Conservation (phyloP, 306 rosid species). For the apple (Malus domestica) region DNA sequence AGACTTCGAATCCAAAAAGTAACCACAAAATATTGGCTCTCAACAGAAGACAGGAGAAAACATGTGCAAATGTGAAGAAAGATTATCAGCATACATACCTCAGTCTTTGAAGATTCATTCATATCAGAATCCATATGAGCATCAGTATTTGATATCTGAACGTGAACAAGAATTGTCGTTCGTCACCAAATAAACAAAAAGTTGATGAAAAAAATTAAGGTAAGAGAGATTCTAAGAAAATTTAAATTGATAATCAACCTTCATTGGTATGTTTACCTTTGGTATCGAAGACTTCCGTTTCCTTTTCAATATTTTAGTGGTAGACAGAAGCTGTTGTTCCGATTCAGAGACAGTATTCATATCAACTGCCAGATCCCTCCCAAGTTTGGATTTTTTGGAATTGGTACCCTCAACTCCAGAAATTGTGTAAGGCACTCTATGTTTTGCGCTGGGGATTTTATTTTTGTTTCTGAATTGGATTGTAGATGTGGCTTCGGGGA, state of each 20-base stretch:
- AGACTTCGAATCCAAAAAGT: not conserved
- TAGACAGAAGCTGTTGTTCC: slow-evolving; percentile 34
- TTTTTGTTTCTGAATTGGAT: slow-evolving; percentile 49
- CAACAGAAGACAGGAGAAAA: not conserved
- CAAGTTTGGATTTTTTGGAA: slow-evolving; percentile 53
- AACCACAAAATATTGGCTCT: not conserved
- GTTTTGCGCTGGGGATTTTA: slow-evolving; percentile 29
- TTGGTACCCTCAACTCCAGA: slow-evolving; percentile 41
- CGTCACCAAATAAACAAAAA: slow-evolving; percentile 8
- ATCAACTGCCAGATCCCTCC: slow-evolving; percentile 37
- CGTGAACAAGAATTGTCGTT: slow-evolving; percentile 12
- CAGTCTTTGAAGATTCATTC: slow-evolving; percentile 37
- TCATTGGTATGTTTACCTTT: slow-evolving; percentile 28
- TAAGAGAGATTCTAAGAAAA: not conserved
- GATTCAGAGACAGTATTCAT: slow-evolving; percentile 34
- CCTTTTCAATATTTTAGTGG: slow-evolving; percentile 45
- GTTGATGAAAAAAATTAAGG: not conserved
- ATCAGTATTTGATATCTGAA: slow-evolving; percentile 36
- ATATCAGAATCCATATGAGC: slow-evolving; percentile 21
- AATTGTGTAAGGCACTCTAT: slow-evolving; percentile 22
- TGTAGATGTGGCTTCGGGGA: slow-evolving; percentile 56
- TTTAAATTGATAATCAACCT: not conserved
- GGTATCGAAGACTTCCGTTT: slow-evolving; percentile 43
- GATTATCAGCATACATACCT: slow-evolving; percentile 27
- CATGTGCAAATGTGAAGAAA: not conserved